Percentiles rank a stretch among this genome's conserved stretches.
These are phyloP conservation scores for Triticum aestivum DNA, from an alignment of 176 grass and related monocot genomes.

Conservation along the genomic window DNA sequence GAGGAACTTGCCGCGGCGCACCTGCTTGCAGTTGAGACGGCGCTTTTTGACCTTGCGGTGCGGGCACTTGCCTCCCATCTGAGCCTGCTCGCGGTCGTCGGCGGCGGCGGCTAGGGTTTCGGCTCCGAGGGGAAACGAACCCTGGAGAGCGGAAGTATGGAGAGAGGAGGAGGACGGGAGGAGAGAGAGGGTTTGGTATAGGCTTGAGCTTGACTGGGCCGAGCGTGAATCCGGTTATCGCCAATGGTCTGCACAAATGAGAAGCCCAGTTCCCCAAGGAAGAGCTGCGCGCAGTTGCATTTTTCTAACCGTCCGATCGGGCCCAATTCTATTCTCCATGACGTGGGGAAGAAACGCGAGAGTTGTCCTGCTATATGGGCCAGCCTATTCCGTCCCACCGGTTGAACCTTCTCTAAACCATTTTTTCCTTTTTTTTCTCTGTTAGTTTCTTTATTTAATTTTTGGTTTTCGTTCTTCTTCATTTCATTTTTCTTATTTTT, in stretches of 20 bases:
- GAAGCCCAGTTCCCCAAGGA: not conserved
- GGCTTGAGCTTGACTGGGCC: not conserved
- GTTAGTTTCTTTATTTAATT: too few relatives aligned
- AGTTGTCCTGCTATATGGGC: too few relatives aligned
- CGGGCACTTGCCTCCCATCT: slow-evolving; percentile 97
- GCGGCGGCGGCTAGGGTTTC: slow-evolving; percentile 41
- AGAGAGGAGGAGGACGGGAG: not conserved
- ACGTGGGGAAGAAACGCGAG: too few relatives aligned
- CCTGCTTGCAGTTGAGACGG: slow-evolving; percentile 70
- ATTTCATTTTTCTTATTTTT: too few relatives aligned
- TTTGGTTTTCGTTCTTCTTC: too few relatives aligned
- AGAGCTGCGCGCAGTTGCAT: too few relatives aligned
- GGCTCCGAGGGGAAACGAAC: not conserved
- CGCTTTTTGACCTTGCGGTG: slow-evolving; percentile 99
- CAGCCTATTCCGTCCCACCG: too few relatives aligned
- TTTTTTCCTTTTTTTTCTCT: too few relatives aligned
- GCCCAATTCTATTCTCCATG: too few relatives aligned
- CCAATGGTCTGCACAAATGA: not conserved
- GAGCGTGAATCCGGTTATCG: too few relatives aligned
- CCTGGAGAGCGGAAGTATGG: not conserved
- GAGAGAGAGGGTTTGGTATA: not conserved
- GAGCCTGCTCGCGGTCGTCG: not conserved
- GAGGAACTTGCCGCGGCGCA: slow-evolving; percentile 81
- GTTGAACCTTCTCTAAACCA: too few relatives aligned
- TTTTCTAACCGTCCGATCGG: too few relatives aligned